These are phyloP conservation scores for Diaporthe aspalathi DNA, from an alignment of 2,329 filamentous ascomycete species.

Conservation along the genomic window DNA sequence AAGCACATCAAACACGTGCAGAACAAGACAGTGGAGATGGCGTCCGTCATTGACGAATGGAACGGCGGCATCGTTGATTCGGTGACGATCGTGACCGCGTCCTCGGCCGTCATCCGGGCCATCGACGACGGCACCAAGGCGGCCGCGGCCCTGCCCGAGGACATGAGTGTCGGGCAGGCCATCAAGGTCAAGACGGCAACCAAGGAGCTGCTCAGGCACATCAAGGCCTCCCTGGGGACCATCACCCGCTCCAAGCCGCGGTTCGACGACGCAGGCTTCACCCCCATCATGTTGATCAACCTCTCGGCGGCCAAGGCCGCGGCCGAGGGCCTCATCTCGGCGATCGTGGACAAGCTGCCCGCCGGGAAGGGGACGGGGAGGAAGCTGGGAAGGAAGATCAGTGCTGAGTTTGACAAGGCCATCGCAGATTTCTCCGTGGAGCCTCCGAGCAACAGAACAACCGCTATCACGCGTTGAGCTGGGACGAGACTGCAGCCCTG, in stretches of 20 bases:
- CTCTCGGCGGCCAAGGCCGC: slow-evolving; percentile 52
- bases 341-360: slow-evolving; percentile 55
- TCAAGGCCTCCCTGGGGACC: slow-evolving; percentile 51
- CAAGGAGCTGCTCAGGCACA: slow-evolving; percentile 47
- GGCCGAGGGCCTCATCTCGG: slow-evolving; percentile 50
- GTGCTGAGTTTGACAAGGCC: slow-evolving; percentile 51
- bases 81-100: slow-evolving; percentile 53
- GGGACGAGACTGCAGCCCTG: neutral
- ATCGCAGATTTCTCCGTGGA: slow-evolving; percentile 45
- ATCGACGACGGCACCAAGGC: slow-evolving; percentile 53
- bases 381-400: slow-evolving; percentile 51
- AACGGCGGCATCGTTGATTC: slow-evolving; percentile 51
- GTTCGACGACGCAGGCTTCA: slow-evolving; percentile 56
- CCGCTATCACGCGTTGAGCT: neutral
- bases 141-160: slow-evolving; percentile 48
- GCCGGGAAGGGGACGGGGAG: slow-evolving; percentile 48
- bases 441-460: neutral
- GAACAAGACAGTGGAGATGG: slow-evolving; percentile 48
- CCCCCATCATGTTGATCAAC: slow-evolving; percentile 56
- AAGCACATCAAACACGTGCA: slow-evolving; percentile 48
- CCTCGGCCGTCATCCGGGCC: slow-evolving; percentile 50
- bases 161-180: slow-evolving; percentile 51
- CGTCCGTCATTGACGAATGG: slow-evolving; percentile 51
- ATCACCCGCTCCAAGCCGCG: slow-evolving; percentile 53
- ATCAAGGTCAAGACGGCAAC: slow-evolving; percentile 53